These are phyloP conservation scores for Teratosphaeria pseudoeucalypti DNA, from an alignment of 2,329 filamentous ascomycete species.

Conservation along the genomic window DNA sequence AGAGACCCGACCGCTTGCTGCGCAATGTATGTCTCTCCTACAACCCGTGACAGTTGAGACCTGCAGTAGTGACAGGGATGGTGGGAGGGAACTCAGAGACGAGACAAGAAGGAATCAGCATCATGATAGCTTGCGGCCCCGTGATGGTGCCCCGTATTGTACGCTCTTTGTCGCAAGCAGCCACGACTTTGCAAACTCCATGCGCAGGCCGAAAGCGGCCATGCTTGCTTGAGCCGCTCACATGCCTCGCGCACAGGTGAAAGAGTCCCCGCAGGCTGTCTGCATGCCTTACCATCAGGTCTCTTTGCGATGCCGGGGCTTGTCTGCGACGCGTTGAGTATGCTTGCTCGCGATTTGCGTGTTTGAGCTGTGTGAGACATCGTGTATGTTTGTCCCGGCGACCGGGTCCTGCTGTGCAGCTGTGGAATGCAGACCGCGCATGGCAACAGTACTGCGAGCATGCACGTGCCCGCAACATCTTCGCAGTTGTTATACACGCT, in stretches of 20 bases:
- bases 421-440: background rate
- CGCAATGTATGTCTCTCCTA: background rate
- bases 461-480: background rate
- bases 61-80: background rate
- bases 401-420: background rate
- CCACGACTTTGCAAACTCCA: slow-evolving; percentile 6
- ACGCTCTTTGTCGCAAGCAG: slow-evolving; percentile 12
- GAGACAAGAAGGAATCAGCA: background rate
- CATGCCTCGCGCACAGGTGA: slow-evolving; percentile 11
- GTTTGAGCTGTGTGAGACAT: background rate
- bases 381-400: background rate
- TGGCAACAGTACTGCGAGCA: background rate
- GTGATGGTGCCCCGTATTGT: background rate
- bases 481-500: background rate
- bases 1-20: background rate
- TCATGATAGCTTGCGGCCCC: background rate
- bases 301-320: background rate
- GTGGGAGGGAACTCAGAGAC: background rate
- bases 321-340: background rate
- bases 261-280: slow-evolving; percentile 6
- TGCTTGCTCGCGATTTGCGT: slow-evolving; percentile 1
- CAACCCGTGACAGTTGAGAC: background rate
- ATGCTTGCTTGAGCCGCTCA: slow-evolving; percentile 5
- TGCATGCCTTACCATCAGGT: slow-evolving; percentile 1
- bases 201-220: slow-evolving; percentile 14